phyloP scores from a whole-genome alignment of 2,329 filamentous ascomycete genomes.

The Pseudocercospora fijiensis region DNA sequence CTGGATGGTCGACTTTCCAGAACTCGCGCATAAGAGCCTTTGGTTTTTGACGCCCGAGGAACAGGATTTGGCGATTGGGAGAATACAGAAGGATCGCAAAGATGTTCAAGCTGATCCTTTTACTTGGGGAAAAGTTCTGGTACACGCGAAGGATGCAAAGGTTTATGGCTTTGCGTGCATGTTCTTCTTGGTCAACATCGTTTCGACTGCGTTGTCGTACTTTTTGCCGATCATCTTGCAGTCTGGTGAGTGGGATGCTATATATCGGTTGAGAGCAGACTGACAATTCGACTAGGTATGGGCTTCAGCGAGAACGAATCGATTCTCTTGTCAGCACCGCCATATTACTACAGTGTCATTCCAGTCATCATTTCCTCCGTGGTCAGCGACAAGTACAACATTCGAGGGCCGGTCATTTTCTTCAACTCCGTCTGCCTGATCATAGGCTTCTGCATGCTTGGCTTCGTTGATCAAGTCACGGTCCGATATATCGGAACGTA shows the following conservation, averaged over 20 bases:
- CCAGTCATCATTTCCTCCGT: slow-evolving; percentile 63
- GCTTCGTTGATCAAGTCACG: slow-evolving; percentile 58
- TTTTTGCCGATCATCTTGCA: slow-evolving; percentile 57
- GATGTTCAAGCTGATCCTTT: slow-evolving; percentile 61
- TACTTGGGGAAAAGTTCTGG: slow-evolving; percentile 54
- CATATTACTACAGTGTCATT: slow-evolving; percentile 66
- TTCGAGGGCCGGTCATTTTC: slow-evolving; percentile 62
- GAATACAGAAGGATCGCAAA: slow-evolving; percentile 61
- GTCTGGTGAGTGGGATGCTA: slow-evolving; percentile 30
- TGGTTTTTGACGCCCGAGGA: slow-evolving; percentile 59
- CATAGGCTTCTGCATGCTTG: slow-evolving; percentile 64
- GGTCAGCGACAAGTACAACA: slow-evolving; percentile 59
- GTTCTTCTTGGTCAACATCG: slow-evolving; percentile 67
- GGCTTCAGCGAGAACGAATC: slow-evolving; percentile 44
- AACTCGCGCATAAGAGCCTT: slow-evolving; percentile 57
- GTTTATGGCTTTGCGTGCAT: slow-evolving; percentile 64
- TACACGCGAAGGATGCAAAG: slow-evolving; percentile 60
- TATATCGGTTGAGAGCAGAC: background rate
- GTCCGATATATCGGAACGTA: slow-evolving; percentile 65
- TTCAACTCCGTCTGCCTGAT: slow-evolving; percentile 66
- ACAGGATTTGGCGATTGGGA: slow-evolving; percentile 54
- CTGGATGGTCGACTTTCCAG: slow-evolving; percentile 71
- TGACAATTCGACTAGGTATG: slow-evolving; percentile 34
- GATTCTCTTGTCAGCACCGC: slow-evolving; percentile 64
- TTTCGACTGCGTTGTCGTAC: slow-evolving; percentile 64